Evolutionary conservation across 2,329 filamentous ascomycete genomes (phyloP), one percentile per base, ranked within the genome.

Genomic region (Fusarium illudens): DNA sequence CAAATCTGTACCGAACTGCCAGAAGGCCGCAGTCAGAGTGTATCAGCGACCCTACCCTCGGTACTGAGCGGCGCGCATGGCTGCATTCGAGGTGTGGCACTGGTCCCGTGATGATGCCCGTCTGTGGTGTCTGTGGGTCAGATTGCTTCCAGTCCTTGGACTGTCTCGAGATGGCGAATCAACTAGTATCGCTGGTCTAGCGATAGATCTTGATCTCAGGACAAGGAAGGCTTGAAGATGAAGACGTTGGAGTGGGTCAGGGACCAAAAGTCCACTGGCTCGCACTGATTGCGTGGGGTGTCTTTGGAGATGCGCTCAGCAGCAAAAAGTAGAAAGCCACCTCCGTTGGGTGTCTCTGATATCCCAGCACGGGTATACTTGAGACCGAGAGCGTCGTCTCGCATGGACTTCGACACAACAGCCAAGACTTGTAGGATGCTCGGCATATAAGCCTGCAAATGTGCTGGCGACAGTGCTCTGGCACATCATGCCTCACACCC

Each of bases 31-130:
- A 65, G 20, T 17, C n/a, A 42, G 15, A 58, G 10, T 46, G 34
- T 30, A 44, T 29, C 25, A 20, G 27, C 22, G 36, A 51, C 33
- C 46, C 46, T 22, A 11, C 36, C n/a, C 20, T 19, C 42, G 39
- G 33, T 7, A 32, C 15, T 30, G 11, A 46, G 48, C 30, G 52
- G 25, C 29, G 46, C 33, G 51, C 22, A 19, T 48, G 39, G 53
- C 46, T 63, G 57, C 48, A 49, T 49, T 39, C 20, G 36, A 44
- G 30, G 33, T 48, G 57, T 61, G 20, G 50, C 20, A 39, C 22
- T 25, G 55, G 48, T 72, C 71, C 71, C 71, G 71, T 73, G 71
- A 73, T 73, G 46, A 49, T 60, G 30, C 22, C 25, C 30, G 32
- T 39, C 67, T 73, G 71, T 73, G 71, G 69, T 64, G 60, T 62